Evolutionary conservation across 2,329 filamentous ascomycete genomes (phyloP), one percentile per base, ranked within the genome.

Genomic region (Xylaria sp.): DNA sequence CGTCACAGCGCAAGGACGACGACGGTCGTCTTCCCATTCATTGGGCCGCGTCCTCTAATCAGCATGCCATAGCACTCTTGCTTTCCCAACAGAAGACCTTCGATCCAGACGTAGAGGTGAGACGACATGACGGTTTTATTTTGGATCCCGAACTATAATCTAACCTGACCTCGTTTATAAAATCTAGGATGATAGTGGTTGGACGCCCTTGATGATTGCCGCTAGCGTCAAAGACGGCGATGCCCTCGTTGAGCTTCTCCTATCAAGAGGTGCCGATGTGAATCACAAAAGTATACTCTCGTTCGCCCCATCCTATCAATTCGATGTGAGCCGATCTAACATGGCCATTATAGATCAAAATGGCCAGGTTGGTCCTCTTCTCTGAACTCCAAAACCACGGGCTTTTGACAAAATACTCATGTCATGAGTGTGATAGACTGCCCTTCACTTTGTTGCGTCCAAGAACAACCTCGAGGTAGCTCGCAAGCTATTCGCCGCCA

Each of bases 1-100:
- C 97, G 48, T 90, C 93, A 31, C 85, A 83, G 56, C 81, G 81
- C 67, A 89, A 90, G 76, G 96, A 99, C 77, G 91, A 93, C 58
- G 96, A 99, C 80, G 93, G 94, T 18, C 92, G 96, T 54, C 88
- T 97, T 46, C 91, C 96, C 2, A 90, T 98, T 66, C 96, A 99
- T 84, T 99, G 96, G 96, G 95, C 96, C 0, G 89, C 90, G 1
- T 96, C 94, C 25, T 92, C 92, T 80, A 97, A 96, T 79, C 91
- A 90, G 73, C 82, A 91, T 7, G 87, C 90, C 28, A 94, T 98
- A 68, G 90, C 93, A 20, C 85, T 91, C 59, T 79, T 95, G 23
- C 85, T 98, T 3, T 86, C 92, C 1, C 86, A 92, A 65, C 84
- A 86, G 70, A 90, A 90, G 75, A 85, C 86, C 68, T 97, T 98